Conservation (phyloP, 129 eudicot genomes). For the Helianthus annuus region HanXRQr2.0-SUNRISE NC_035435.2:125684776-125685275, state of each 20-base stretch:
- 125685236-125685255: conserved; percentile 45
- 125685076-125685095: conserved; percentile 29
- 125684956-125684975: too few relatives aligned
- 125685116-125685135: conserved; percentile 38
- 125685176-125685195: conserved; percentile 25
- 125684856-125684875: too few relatives aligned
- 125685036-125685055: neutral
- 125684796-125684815: too few relatives aligned
- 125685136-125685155: conserved; percentile 37
- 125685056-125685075: conserved; percentile 57
- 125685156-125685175: conserved; percentile 36
- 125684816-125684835: too few relatives aligned
- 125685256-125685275: conserved; percentile 52
- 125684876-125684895: too few relatives aligned
- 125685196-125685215: conserved; percentile 36
- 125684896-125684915: too few relatives aligned
- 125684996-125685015: conserved; percentile 56
- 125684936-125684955: too few relatives aligned
- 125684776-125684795: too few relatives aligned
- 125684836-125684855: too few relatives aligned
- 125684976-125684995: conserved; percentile 42
- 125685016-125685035: conserved; percentile 12
- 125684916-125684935: too few relatives aligned
- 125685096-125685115: too few relatives aligned
- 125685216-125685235: conserved; percentile 30